phyloP scores from a whole-genome alignment of 768 basidiomycete species.

The Leccinum disarticulatum region DNA sequence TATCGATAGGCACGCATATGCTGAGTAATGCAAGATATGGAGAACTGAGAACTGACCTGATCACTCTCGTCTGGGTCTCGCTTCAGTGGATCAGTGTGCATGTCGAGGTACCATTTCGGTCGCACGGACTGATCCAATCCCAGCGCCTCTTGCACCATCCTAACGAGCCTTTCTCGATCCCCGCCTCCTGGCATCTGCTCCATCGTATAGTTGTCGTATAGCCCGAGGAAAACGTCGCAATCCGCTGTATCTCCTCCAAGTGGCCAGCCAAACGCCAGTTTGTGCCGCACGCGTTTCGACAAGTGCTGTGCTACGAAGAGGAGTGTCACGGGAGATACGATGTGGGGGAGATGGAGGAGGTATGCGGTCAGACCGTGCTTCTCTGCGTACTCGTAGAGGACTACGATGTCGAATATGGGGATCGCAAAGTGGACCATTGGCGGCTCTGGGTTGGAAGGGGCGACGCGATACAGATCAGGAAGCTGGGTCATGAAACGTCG shows the following conservation, averaged over 20 bases:
- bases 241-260: not conserved
- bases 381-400: not conserved
- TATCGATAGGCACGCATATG: not conserved
- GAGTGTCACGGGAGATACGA: not conserved
- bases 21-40: not conserved
- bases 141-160: not conserved
- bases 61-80: not conserved
- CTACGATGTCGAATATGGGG: not conserved
- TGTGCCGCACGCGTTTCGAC: not conserved
- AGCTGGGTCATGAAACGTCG: not conserved
- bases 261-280: not conserved
- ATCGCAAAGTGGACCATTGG: conserved; percentile 3
- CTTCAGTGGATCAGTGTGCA: not conserved
- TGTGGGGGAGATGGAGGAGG: not conserved
- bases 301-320: not conserved
- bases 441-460: not conserved
- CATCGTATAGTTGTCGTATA: not conserved
- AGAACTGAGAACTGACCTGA: not conserved
- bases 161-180: not conserved
- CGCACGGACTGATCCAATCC: not conserved
- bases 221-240: not conserved
- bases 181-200: not conserved
- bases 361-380: not conserved
- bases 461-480: not conserved
- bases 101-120: not conserved